phyloP scores from a whole-genome alignment of 148 eudicot genomes.

The Camellia granthamiana region DNA sequence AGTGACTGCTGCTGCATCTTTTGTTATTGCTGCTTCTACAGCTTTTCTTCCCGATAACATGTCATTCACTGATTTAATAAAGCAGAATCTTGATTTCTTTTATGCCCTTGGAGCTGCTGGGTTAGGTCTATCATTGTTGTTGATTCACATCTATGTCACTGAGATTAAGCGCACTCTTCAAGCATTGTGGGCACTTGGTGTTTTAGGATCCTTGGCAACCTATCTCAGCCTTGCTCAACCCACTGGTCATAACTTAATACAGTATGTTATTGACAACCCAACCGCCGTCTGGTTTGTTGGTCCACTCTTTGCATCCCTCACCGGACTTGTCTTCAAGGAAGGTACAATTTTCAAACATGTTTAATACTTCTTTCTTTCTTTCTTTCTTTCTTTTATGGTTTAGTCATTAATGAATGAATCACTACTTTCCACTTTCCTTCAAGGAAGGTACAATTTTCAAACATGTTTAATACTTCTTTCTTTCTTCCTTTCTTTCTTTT shows the following conservation, averaged over 20 bases:
- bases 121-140: constrained; percentile 61
- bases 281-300: constrained; percentile 83
- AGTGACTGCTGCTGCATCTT: constrained; percentile 74
- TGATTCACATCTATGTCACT: constrained; percentile 82
- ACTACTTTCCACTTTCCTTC: constrained; percentile 23
- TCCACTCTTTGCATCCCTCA: constrained; percentile 79
- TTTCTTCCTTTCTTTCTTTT: too few relatives aligned
- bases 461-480: neutral
- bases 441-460: constrained; percentile 62
- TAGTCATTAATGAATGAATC: neutral
- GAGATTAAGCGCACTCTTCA: constrained; percentile 82
- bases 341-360: constrained; percentile 31
- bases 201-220: constrained; percentile 61
- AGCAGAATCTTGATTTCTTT: constrained; percentile 41
- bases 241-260: constrained; percentile 51
- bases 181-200: constrained; percentile 70
- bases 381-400: neutral
- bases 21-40: constrained; percentile 60
- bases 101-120: constrained; percentile 72
- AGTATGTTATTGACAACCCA: constrained; percentile 64
- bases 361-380: neutral
- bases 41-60: constrained; percentile 46
- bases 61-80: constrained; percentile 22
- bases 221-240: constrained; percentile 62
- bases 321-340: constrained; percentile 95